Base-by-base conservation (phyloP, 768 basidiomycete genomes). In the Xerocomus brunneocitrinus region DNA sequence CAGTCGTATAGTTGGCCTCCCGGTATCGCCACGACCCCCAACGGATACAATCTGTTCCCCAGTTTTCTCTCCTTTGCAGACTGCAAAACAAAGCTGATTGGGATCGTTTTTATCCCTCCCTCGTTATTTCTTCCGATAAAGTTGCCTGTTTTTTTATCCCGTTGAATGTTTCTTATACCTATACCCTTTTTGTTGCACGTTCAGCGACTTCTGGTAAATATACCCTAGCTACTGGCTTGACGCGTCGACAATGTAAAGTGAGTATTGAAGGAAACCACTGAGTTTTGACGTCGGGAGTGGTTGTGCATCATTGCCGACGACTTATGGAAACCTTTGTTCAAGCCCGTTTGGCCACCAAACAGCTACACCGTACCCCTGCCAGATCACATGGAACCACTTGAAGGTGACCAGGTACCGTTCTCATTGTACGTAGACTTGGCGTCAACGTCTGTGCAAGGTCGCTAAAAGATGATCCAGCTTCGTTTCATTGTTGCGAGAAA, bases 1-100 rank as follows among this genome's bases (percentile, higher is more conserved):
- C 44, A 85, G 84, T 52, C 78, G 78, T 55, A 75, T 85, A 68
- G 74, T 82, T 27, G 84, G 84, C 10, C 71, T 89, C n/a, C 85
- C 86, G 1, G 55, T 71, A 42, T 78, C 76, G 10, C 73, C 74
- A 32, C 63, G 71, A 46, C 66, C 62, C 6, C 59, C 53, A 12
- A 28, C 47, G 3, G 64, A 64, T 9, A 43, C 50, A 6, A 34
- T 47, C 10, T 25, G 53, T 19, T 61, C 63, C 13, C 52, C 60
- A 7, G 35, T 52, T 40, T 48, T 47, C 24, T 61, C 66, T 9
- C 62, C 63, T 10, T 32, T 65, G 25, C 60, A 56, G 24, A 68
- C 62, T 9, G 62, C 68, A 25, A 66, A 36, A 47, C 66, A 60
- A 49, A 64, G 58, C 53, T 70, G 22, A 62, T 42, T 0, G 32